Evolutionary conservation across 257 asterid species (phyloP).

Genomic region (Paraleonurus japonicus): DNA sequence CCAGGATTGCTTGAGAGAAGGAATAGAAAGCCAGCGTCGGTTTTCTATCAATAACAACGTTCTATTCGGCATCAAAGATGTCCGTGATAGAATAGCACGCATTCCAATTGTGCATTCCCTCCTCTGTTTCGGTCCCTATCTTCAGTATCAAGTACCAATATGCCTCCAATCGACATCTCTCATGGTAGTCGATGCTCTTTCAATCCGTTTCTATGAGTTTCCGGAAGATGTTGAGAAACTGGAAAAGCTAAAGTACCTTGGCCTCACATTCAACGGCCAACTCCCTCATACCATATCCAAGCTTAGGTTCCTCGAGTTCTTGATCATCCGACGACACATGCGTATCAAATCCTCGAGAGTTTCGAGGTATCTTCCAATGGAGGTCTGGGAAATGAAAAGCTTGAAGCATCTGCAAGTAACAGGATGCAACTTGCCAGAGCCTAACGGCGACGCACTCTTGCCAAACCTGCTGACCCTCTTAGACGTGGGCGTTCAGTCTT

Average conservation of each 20-base stretch:
- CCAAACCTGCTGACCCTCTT: not conserved
- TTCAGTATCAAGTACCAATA: slow-evolving; percentile 6
- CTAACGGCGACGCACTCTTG: not conserved
- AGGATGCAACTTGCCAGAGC: not conserved
- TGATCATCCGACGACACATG: not conserved
- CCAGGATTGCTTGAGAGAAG: not conserved
- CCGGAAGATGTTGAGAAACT: not conserved
- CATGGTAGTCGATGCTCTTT: slow-evolving; percentile 1
- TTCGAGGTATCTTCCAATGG: not conserved
- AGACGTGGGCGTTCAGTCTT: not conserved
- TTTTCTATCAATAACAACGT: not conserved
- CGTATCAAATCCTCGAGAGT: not conserved
- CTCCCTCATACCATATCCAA: not conserved
- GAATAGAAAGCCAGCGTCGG: not conserved
- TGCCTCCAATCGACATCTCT: not conserved
- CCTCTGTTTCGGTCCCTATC: slow-evolving; percentile 5
- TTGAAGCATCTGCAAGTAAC: not conserved
- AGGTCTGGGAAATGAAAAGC: not conserved
- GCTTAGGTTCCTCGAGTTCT: not conserved
- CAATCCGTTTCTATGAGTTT: not conserved
- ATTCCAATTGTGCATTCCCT: not conserved
- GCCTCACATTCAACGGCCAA: not conserved
- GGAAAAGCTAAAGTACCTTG: not conserved
- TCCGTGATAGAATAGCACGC: not conserved
- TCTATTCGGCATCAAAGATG: slow-evolving; percentile 1